Percentiles rank a stretch among this genome's conserved stretches.
These are phyloP conservation scores for Septoria petroselini DNA, from an alignment of 2,329 filamentous ascomycete species.

Conservation along the genomic window DNA sequence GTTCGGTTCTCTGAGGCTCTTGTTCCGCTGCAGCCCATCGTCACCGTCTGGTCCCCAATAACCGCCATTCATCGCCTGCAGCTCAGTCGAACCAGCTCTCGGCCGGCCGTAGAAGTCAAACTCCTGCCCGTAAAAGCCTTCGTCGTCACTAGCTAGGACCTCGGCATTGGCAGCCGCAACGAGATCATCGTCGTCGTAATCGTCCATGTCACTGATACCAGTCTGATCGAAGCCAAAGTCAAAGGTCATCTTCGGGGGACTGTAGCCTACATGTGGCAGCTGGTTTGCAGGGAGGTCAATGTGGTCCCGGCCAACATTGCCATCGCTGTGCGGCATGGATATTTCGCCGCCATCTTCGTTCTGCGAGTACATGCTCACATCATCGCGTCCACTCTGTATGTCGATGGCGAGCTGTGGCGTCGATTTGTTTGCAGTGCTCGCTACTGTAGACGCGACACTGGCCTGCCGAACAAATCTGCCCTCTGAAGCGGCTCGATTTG, in stretches of 20 bases:
- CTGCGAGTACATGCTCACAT: slow-evolving; percentile 25
- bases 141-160: slow-evolving; percentile 83
- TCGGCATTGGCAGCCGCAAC: slow-evolving; percentile 95
- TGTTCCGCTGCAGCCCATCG: slow-evolving; percentile 61
- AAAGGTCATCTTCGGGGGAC: slow-evolving; percentile 35
- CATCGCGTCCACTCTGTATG: slow-evolving; percentile 10
- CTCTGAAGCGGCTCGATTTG: slow-evolving; percentile 69
- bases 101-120: slow-evolving; percentile 84
- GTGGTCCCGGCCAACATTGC: slow-evolving; percentile 13
- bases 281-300: slow-evolving; percentile 18
- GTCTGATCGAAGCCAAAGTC: slow-evolving; percentile 42
- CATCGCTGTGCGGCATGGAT: slow-evolving; percentile 12
- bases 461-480: slow-evolving; percentile 65
- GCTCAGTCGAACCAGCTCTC: slow-evolving; percentile 44
- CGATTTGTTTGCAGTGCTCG: background rate
- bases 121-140: slow-evolving; percentile 93
- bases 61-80: slow-evolving; percentile 71
- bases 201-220: slow-evolving; percentile 43
- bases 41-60: slow-evolving; percentile 79
- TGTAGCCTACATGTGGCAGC: slow-evolving; percentile 25
- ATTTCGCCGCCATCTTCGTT: slow-evolving; percentile 21
- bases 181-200: slow-evolving; percentile 79
- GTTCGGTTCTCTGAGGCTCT: slow-evolving; percentile 81
- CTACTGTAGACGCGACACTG: slow-evolving; percentile 19
- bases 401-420: slow-evolving; percentile 8